Conservation (phyloP, 2,329 filamentous ascomycete genomes). For the Exophiala alcalophila region DNA sequence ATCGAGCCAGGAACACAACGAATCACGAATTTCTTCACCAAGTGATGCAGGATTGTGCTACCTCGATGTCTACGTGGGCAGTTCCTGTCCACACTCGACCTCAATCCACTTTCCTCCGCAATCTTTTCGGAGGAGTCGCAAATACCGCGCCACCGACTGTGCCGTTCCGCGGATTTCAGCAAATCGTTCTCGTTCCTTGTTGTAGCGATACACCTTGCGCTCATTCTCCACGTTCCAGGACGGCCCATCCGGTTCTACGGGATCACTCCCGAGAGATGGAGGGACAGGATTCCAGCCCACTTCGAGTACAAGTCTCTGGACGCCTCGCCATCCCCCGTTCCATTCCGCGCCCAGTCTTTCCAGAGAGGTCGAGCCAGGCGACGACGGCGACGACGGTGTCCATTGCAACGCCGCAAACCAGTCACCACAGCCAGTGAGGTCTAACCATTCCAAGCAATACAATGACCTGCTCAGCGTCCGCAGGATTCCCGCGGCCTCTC, state of each 20-base stretch:
- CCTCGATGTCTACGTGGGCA: background rate
- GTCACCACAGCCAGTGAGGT: conserved; percentile 57
- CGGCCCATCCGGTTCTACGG: conserved; percentile 5
- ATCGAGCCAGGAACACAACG: conserved; percentile 50
- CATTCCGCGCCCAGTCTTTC: conserved; percentile 41
- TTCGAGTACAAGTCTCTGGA: conserved; percentile 43
- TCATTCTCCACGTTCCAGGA: conserved; percentile 37
- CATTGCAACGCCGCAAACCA: conserved; percentile 56
- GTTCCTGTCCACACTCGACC: conserved; percentile 29
- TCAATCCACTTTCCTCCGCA: conserved; percentile 42
- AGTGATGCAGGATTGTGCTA: conserved; percentile 22
- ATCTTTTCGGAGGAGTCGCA: conserved; percentile 35
- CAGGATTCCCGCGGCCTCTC: conserved; percentile 56
- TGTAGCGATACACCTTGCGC: conserved; percentile 33
- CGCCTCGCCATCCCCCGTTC: conserved; percentile 46
- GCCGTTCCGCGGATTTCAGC: conserved; percentile 32
- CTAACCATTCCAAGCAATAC: conserved; percentile 60
- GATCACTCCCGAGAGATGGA: conserved; percentile 19
- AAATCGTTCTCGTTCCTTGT: conserved; percentile 36
- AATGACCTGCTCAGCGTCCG: conserved; percentile 55
- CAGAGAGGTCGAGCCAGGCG: background rate
- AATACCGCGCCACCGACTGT: conserved; percentile 34
- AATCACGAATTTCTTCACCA: conserved; percentile 51
- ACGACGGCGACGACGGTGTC: conserved; percentile 18
- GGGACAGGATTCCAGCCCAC: conserved; percentile 41